phyloP scores from a whole-genome alignment of 1,284 basidiomycete genomes.

The Naganishia albida region DNA sequence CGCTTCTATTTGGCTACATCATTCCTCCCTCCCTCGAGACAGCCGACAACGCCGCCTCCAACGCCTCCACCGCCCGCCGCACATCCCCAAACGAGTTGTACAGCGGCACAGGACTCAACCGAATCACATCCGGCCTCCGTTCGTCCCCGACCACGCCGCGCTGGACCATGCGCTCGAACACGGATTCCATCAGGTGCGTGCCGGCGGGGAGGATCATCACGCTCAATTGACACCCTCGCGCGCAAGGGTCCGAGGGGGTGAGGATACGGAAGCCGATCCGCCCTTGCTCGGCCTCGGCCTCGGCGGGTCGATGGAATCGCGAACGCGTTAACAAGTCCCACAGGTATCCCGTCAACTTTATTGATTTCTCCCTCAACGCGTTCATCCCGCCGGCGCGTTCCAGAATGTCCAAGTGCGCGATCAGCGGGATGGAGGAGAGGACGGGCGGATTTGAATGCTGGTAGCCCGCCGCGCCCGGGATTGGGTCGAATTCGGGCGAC shows the following conservation, averaged over 20 bases:
- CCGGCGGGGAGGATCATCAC: constrained; percentile 66
- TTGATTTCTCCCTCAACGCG: constrained; percentile 67
- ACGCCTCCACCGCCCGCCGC: constrained; percentile 63
- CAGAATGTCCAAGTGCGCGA: constrained; percentile 80
- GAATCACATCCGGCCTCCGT: constrained; percentile 83
- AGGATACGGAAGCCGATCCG: constrained; percentile 75
- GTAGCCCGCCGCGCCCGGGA: constrained; percentile 87
- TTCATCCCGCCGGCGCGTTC: constrained; percentile 71
- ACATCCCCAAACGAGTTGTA: constrained; percentile 82
- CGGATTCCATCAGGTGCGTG: constrained; percentile 68
- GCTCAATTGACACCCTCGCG: constrained; percentile 82
- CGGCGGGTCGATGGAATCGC: constrained; percentile 58
- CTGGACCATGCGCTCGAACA: constrained; percentile 65
- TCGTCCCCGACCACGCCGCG: constrained; percentile 86
- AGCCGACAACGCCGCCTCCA: constrained; percentile 59
- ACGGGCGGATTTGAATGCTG: constrained; percentile 92
- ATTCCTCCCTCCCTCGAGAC: neutral
- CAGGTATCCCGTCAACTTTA: constrained; percentile 69
- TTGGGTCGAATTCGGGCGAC: constrained; percentile 78
- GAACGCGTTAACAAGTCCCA: constrained; percentile 66
- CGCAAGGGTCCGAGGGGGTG: constrained; percentile 68
- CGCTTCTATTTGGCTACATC: constrained; percentile 20
- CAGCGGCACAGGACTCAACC: constrained; percentile 77
- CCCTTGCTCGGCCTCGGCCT: constrained; percentile 19
- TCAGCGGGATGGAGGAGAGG: constrained; percentile 72